Evolutionary conservation across 306 rosid genomes (phyloP).

Genomic region (Medicago lupulina): DNA sequence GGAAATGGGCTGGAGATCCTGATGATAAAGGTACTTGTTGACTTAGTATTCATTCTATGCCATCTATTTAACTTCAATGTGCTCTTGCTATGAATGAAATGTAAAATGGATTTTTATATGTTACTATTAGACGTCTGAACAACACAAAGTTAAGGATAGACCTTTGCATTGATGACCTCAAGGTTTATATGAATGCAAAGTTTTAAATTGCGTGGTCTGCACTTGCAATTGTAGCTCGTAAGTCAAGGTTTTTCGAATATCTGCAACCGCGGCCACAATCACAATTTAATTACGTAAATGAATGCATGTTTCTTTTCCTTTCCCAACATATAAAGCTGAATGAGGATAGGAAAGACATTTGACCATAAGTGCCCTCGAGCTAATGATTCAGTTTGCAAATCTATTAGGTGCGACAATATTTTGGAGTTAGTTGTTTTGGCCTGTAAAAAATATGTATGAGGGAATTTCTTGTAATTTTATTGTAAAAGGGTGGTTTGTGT

Average conservation of each 20-base stretch:
- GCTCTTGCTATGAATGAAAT: neutral
- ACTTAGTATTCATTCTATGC: neutral
- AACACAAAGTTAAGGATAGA: neutral
- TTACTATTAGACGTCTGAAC: constrained; percentile 3
- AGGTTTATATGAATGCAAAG: neutral
- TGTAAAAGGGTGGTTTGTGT: too few species aligned
- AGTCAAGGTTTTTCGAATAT: neutral
- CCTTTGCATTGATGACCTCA: neutral
- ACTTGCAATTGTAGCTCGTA: too few species aligned
- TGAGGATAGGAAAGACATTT: too few species aligned
- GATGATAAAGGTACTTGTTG: constrained; percentile 81
- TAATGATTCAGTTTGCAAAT: too few species aligned
- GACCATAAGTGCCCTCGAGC: too few species aligned
- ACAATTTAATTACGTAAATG: too few species aligned
- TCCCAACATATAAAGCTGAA: too few species aligned
- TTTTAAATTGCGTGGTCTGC: neutral
- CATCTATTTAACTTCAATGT: neutral
- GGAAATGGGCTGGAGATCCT: constrained; percentile 90
- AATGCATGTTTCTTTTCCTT: too few species aligned
- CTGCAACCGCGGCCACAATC: neutral
- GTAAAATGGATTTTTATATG: neutral
- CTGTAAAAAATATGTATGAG: too few species aligned
- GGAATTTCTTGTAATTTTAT: too few species aligned
- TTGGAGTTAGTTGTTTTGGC: too few species aligned
- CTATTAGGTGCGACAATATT: too few species aligned